A percentile compares a stretch with the other conserved stretches of the same genome.
These are phyloP conservation scores for Nothophytophthora sp. DNA, from an alignment of 352 stramenopile genomes.

Conservation along the genomic window DNA sequence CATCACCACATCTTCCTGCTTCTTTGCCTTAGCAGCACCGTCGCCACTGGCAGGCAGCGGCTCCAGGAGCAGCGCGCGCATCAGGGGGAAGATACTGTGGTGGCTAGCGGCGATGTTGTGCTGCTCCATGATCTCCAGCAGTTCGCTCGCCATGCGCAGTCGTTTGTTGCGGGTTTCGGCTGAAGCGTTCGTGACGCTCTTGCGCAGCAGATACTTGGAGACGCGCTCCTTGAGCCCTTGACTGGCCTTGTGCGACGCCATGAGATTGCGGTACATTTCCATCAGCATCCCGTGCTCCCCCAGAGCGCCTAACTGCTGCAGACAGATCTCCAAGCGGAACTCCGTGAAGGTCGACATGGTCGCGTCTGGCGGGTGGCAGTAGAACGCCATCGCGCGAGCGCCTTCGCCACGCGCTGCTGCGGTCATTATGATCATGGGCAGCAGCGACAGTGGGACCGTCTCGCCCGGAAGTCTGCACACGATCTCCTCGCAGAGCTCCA, in stretches of 20 bases:
- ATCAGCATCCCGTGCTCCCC: constrained; percentile 53
- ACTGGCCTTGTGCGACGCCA: constrained; percentile 38
- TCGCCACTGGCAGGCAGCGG: constrained; percentile 15
- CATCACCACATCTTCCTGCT: background rate
- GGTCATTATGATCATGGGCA: constrained; percentile 58
- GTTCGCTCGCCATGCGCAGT: constrained; percentile 34
- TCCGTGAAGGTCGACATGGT: constrained; percentile 49
- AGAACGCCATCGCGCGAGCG: constrained; percentile 65
- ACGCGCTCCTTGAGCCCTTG: constrained; percentile 49
- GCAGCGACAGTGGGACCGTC: constrained; percentile 50
- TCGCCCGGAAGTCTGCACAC: constrained; percentile 32
- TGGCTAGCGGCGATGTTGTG: constrained; percentile 53
- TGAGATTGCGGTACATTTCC: constrained; percentile 50
- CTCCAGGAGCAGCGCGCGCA: constrained; percentile 40
- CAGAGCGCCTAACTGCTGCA: constrained; percentile 55
- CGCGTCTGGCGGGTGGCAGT: constrained; percentile 38
- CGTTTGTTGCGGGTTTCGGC: constrained; percentile 31
- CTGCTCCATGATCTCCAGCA: constrained; percentile 63
- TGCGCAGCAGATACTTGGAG: constrained; percentile 65
- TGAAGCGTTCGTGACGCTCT: constrained; percentile 42
- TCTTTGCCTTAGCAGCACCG: constrained; percentile 8
- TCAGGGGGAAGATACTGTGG: constrained; percentile 45
- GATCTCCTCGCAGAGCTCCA: constrained; percentile 60
- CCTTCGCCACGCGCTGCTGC: constrained; percentile 55
- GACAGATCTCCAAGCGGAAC: constrained; percentile 68